Conservation (phyloP, 192 early-diverging fungal species). For the Linnemannia exigua region DNA sequence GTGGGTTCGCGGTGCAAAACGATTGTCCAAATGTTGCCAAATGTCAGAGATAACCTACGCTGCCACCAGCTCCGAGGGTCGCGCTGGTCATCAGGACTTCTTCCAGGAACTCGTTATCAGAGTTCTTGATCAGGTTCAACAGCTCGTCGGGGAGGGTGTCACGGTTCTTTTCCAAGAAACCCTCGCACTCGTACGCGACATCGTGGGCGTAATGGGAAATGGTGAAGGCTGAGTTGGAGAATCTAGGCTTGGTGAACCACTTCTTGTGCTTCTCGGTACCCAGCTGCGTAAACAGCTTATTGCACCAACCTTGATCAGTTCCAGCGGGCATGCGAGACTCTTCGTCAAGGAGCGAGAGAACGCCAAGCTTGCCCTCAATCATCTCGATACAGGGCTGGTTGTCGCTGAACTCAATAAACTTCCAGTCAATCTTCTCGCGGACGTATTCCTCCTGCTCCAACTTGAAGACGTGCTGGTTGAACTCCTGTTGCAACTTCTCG, state of each 20-base stretch:
- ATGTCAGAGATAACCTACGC: constrained; percentile 38
- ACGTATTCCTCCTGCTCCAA: constrained; percentile 99
- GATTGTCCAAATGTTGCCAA: too few relatives aligned
- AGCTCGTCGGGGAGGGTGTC: constrained; percentile 97
- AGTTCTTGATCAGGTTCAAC: constrained; percentile 81
- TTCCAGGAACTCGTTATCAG: constrained; percentile 84
- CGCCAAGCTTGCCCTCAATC: constrained; percentile 96
- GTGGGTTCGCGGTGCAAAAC: not conserved
- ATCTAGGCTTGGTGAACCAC: constrained; percentile 94
- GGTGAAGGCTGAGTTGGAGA: constrained; percentile 89
- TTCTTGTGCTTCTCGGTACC: constrained; percentile 71
- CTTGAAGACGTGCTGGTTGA: constrained; percentile 99
- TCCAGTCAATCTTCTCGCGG: constrained; percentile 97
- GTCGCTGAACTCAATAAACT: constrained; percentile 98
- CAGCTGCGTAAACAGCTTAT: constrained; percentile 93
- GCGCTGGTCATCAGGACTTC: constrained; percentile 80
- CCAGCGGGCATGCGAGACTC: constrained; percentile 87
- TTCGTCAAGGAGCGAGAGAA: constrained; percentile 96
- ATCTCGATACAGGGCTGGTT: constrained; percentile 99
- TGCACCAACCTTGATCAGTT: constrained; percentile 86
- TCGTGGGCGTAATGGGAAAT: constrained; percentile 97
- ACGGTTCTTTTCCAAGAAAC: constrained; percentile 98
- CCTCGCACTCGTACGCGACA: constrained; percentile 94
- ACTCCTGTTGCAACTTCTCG: constrained; percentile 99
- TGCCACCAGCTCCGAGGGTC: constrained; percentile 58